phyloP scores from a whole-genome alignment of 768 basidiomycete genomes.

The Dacryopinax primogenitus region DNA sequence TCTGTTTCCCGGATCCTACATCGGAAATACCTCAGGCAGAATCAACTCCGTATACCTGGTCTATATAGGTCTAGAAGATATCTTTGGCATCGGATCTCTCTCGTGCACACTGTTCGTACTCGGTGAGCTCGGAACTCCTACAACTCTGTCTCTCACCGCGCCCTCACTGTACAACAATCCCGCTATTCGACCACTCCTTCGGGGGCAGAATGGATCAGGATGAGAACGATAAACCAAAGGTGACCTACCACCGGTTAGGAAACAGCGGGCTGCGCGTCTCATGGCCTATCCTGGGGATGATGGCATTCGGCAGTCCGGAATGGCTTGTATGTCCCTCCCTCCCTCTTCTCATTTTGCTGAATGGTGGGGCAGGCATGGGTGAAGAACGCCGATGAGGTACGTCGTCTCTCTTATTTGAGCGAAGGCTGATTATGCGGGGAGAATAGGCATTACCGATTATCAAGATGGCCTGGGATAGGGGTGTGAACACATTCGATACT shows the following conservation, averaged over 20 bases:
- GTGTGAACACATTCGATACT: conserved; percentile 25
- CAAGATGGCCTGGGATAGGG: conserved; percentile 25
- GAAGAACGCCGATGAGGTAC: conserved; percentile 4
- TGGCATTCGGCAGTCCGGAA: conserved; percentile 17
- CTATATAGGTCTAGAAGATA: too few species aligned
- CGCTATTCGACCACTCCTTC: too few species aligned
- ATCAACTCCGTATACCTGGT: too few species aligned
- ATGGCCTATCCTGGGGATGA: conserved; percentile 21
- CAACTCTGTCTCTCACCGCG: too few species aligned
- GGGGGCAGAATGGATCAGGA: too few species aligned
- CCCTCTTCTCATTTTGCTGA: neutral
- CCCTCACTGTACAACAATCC: too few species aligned
- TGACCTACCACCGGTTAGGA: conserved; percentile 20
- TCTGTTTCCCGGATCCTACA: too few species aligned
- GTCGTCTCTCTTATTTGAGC: neutral
- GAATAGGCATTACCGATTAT: conserved; percentile 19
- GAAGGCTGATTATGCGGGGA: neutral
- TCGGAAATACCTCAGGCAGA: too few species aligned
- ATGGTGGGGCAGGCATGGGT: neutral
- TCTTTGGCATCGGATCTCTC: too few species aligned
- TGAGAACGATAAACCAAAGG: neutral
- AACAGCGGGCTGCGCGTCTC: conserved; percentile 21
- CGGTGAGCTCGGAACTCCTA: too few species aligned
- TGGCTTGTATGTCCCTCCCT: conserved; percentile 15
- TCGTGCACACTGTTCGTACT: too few species aligned